Percentiles rank a stretch among this genome's conserved stretches.
Evolutionary conservation across 108 stramenopile genomes (phyloP).

Genomic region (Nitzschia sp.): DNA sequence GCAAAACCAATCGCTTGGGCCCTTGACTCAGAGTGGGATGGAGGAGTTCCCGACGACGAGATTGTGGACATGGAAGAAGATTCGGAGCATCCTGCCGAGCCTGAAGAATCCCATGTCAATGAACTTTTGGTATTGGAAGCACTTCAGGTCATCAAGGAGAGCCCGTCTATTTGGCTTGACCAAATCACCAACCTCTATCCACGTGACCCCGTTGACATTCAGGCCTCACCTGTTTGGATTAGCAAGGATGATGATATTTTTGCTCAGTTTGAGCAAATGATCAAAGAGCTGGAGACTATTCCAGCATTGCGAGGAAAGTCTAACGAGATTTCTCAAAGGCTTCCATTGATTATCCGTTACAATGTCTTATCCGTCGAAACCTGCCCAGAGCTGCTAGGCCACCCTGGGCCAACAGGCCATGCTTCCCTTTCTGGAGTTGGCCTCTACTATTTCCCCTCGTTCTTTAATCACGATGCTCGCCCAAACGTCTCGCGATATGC

Average conservation of each 20-base stretch:
- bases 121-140: constrained; percentile 55
- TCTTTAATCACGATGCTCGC: constrained; percentile 67
- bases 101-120: constrained; percentile 48
- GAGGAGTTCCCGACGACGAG: constrained; percentile 38
- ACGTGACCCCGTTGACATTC: constrained; percentile 41
- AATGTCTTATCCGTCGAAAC: constrained; percentile 68
- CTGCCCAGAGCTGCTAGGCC: constrained; percentile 59
- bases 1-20: constrained; percentile 65
- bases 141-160: constrained; percentile 40
- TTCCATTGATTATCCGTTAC: constrained; percentile 76
- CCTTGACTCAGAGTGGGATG: constrained; percentile 54
- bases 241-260: constrained; percentile 50
- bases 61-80: constrained; percentile 39
- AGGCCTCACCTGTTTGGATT: constrained; percentile 54
- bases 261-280: constrained; percentile 32
- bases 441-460: constrained; percentile 59
- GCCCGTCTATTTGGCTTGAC: constrained; percentile 58
- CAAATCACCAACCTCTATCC: constrained; percentile 58
- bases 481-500: constrained; percentile 69
- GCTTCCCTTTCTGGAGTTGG: constrained; percentile 54
- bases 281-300: constrained; percentile 33
- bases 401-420: constrained; percentile 59
- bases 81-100: constrained; percentile 37
- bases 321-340: constrained; percentile 53
- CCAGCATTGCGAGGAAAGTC: constrained; percentile 25